Base-by-base conservation (phyloP, 345 rosid species). In the Conringia planisiliqua region DNA sequence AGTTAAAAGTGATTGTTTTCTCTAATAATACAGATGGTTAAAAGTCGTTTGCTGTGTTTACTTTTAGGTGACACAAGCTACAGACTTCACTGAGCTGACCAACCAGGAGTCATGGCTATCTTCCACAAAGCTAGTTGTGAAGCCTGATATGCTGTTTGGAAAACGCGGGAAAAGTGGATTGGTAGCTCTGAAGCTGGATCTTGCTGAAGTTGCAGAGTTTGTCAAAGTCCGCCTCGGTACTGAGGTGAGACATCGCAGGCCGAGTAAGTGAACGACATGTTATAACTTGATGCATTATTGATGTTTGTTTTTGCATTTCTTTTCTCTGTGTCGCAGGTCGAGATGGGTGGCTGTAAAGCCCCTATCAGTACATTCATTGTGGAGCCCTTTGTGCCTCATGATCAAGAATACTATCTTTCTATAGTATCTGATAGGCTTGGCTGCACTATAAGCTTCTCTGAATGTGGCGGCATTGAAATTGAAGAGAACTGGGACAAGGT, bases 401-500 rank as follows among this genome's bases (percentile, higher is more conserved):
- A 88, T 50, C 87, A 90, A 75, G 98, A 96, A 66, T 96, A 85
- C 70, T 96, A 90, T 79, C 89, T 92, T 68, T 87, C 92, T 20
- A 72, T 96, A 9, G 88, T 90, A 33, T 96, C 98, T 13, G 98
- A 96, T 33, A 90, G 99, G 85, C 97, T 92, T 71, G 96, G 98
- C 43, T 79, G 86, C 78, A 89, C 91, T 67, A 79, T 92, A 74
- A 89, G 91, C 80, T 96, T 90, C 79, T 96, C 97, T 18, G 98
- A 96, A 79, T 95, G 97, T 70, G 98, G 98, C 2, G 99, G 99
- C 7, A 90, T 92, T 81, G 99, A 95, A 39, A 92, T 95, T 61
- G 99, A 95, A 88, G 99, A 90, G 82, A 95, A 95, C 62, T 95
- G 97, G 99, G 97, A 90, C 83, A 92, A 95, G 87, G 99, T 92